Evolutionary conservation across 805 yeast species (phyloP), one percentile per base, ranked within the genome.

Genomic region (Candida pini): DNA sequence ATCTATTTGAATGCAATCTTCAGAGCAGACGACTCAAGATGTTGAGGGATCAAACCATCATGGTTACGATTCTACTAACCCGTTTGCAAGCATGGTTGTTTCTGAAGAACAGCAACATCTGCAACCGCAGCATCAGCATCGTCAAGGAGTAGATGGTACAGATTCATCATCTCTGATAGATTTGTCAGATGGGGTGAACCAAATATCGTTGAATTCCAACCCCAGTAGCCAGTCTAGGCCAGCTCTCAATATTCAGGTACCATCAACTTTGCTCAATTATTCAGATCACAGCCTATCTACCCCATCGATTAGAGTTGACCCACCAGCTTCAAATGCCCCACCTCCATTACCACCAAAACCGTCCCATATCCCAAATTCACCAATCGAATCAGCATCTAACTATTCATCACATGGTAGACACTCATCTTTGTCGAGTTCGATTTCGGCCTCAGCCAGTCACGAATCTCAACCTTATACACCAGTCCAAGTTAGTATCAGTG

Each of bases 41-140:
- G n/a, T n/a, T n/a, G n/a, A n/a, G n/a, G n/a, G n/a, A n/a, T n/a
- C n/a, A n/a, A n/a, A n/a, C n/a, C n/a, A n/a, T n/a, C n/a, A n/a
- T n/a, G n/a, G n/a, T n/a, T n/a, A n/a, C n/a, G n/a, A n/a, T n/a
- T n/a, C n/a, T n/a, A n/a, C n/a, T n/a, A n/a, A n/a, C n/a, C n/a
- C n/a, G n/a, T n/a, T n/a, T n/a, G n/a, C n/a, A n/a, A n/a, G n/a
- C n/a, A n/a, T n/a, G n/a, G n/a, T n/a, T n/a, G n/a, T n/a, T n/a
- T n/a, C n/a, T n/a, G n/a, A n/a, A n/a, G n/a, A n/a, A n/a, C n/a
- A n/a, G n/a, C n/a, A n/a, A n/a, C n/a, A n/a, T n/a, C n/a, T n/a
- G n/a, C n/a, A n/a, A n/a, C n/a, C n/a, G n/a, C 66, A 18, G 68
- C 56, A 36, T 64, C 8, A 22, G 5, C 25, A 12, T 22, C 25